Evolutionary conservation across 2,329 filamentous ascomycete species (phyloP).

Genomic region (Truncatella angustata): DNA sequence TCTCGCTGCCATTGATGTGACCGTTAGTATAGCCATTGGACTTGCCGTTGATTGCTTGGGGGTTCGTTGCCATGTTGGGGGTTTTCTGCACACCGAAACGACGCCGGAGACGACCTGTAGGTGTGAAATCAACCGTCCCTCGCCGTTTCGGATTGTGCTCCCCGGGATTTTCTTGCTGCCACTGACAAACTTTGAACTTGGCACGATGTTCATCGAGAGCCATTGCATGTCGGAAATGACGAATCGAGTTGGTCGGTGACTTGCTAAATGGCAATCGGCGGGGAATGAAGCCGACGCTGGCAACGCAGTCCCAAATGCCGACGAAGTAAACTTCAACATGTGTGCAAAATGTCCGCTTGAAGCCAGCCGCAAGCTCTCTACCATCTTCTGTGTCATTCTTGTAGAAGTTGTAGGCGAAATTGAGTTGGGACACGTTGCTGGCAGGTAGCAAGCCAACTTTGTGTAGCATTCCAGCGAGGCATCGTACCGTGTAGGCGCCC

Average conservation of each 20-base stretch:
- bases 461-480: conserved; percentile 42
- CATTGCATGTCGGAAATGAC: conserved; percentile 41
- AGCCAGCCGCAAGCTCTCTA: conserved; percentile 38
- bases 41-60: not conserved
- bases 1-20: not conserved
- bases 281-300: conserved; percentile 38
- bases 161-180: conserved; percentile 27
- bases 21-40: not conserved
- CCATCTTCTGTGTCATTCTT: conserved; percentile 36
- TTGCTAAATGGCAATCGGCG: conserved; percentile 36
- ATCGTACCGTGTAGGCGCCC: conserved; percentile 49
- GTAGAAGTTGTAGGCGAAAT: conserved; percentile 43
- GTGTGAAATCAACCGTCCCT: conserved; percentile 6
- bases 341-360: conserved; percentile 43
- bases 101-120: not conserved
- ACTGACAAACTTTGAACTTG: conserved; percentile 42
- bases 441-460: conserved; percentile 36
- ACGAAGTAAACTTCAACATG: conserved; percentile 41
- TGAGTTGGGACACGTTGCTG: conserved; percentile 28
- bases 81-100: not conserved
- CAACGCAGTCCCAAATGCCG: conserved; percentile 40
- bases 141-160: not conserved
- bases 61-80: not conserved
- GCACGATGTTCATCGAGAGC: conserved; percentile 40
- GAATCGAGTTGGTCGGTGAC: conserved; percentile 31